Conservation (phyloP, 495 filamentous ascomycete genomes). For the Beverwykella pulmonaria region DNA sequence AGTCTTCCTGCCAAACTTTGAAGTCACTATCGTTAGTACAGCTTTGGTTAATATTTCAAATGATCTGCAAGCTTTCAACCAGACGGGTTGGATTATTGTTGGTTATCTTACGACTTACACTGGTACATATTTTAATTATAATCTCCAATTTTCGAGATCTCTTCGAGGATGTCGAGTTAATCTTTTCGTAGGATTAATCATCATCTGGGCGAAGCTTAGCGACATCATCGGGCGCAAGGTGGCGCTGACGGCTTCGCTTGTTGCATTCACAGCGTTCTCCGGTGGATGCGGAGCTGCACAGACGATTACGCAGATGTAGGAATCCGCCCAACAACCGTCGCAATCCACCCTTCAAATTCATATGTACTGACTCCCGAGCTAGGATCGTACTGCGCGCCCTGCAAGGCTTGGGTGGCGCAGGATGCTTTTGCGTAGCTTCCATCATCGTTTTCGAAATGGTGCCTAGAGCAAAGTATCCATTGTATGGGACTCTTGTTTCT, state of each 20-base stretch:
- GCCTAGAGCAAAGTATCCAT: neutral
- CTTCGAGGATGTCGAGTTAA: neutral
- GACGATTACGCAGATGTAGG: slow-evolving; percentile 2
- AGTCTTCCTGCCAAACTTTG: neutral
- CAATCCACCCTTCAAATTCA: neutral
- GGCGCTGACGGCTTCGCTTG: neutral
- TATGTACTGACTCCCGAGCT: neutral
- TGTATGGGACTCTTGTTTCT: neutral
- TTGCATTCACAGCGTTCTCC: neutral
- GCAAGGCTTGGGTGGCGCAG: slow-evolving; percentile 1
- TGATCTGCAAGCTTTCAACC: neutral
- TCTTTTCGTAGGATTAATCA: neutral
- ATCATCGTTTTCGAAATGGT: slow-evolving; percentile 4
- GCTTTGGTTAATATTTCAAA: neutral
- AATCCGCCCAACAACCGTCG: neutral
- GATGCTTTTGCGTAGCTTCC: neutral
- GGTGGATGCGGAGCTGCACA: neutral
- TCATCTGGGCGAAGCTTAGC: slow-evolving; percentile 6
- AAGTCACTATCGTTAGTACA: slow-evolving; percentile 2
- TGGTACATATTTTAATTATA: neutral
- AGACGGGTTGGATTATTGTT: neutral
- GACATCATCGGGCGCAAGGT: slow-evolving; percentile 1
- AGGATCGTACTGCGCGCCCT: neutral
- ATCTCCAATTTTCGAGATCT: neutral
- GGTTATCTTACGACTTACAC: neutral